Evolutionary conservation across 140 eudicot genomes (phyloP), one percentile per base, ranked within the genome.

Genomic region (Bidens hawaiensis): DNA sequence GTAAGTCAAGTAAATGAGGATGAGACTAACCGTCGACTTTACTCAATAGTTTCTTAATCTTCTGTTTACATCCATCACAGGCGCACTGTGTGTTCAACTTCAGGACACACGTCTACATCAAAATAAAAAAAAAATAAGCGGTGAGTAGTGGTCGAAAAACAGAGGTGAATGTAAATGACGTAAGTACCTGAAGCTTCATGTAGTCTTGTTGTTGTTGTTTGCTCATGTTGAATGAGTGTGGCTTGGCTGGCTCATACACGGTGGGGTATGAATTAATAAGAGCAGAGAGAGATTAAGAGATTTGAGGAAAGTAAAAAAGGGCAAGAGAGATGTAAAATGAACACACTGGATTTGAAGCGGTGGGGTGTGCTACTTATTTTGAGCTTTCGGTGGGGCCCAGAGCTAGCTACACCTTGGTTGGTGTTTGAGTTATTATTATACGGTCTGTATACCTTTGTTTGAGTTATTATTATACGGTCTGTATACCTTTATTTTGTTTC

Each of bases 31-130:
- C 97, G 30, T 90, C 97, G 72, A 90, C 79, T 76, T 90, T 90
- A 77, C 56, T 75, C 68, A 90, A 34, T 3, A 76, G 59, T 66
- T 86, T 90, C 55, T 67, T 86, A 34, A 90, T 86, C 60, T 86
- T 90, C 41, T 82, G 88, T 68, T 64, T 79, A 47, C 97, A 90
- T 1, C 97, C 97, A 66, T 86, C 94, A 64, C 97, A 90, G 67
- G 86, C 83, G 69, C 97, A 90, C 80, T 90, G 94, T 72, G 79
- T 83, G 55, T 75, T 90, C 12, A 90, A 87, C 68, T 81, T 81
- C 21, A 90, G 89, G 11, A 86, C 94, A 72, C 87, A 81, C 12
- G 78, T 79, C 97, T 90, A 85, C 80, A 86, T 26, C 34, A 45
- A 47, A 67, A 42, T 16, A 58, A 65, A 25, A 17, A 2, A 1